phyloP scores from a whole-genome alignment of 306 rosid genomes.

The Inga leiocalycina region DNA sequence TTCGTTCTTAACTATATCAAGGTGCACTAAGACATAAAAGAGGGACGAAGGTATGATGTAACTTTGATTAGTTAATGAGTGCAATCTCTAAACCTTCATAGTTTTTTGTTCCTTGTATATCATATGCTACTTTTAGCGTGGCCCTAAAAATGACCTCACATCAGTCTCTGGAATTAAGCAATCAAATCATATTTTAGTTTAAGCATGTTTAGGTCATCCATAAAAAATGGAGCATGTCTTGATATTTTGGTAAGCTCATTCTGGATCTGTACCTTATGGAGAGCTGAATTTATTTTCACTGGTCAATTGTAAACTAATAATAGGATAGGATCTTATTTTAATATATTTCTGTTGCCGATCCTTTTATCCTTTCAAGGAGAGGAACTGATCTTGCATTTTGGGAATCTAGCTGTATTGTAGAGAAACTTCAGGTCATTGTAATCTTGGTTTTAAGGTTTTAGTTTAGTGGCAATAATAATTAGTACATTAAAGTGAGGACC shows the following conservation, averaged over 20 bases:
- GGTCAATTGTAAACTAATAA: background rate
- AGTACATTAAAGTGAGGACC: background rate
- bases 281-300: background rate
- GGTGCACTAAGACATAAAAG: background rate
- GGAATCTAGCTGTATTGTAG: background rate
- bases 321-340: background rate
- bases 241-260: background rate
- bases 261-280: background rate
- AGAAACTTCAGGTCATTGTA: background rate
- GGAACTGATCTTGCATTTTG: background rate
- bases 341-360: background rate
- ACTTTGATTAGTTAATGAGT: conserved; percentile 4
- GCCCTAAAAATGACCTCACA: conserved; percentile 2
- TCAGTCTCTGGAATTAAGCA: background rate
- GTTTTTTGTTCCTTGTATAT: background rate
- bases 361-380: background rate
- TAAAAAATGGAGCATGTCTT: background rate
- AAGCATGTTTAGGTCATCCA: background rate
- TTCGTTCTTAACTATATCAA: background rate
- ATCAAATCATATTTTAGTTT: background rate
- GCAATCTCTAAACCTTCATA: background rate
- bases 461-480: background rate
- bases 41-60: background rate
- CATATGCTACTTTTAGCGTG: background rate
- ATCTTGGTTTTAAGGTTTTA: background rate